phyloP scores from a whole-genome alignment of 176 grass and related monocot species.

The Panicum miliaceum region DNA sequence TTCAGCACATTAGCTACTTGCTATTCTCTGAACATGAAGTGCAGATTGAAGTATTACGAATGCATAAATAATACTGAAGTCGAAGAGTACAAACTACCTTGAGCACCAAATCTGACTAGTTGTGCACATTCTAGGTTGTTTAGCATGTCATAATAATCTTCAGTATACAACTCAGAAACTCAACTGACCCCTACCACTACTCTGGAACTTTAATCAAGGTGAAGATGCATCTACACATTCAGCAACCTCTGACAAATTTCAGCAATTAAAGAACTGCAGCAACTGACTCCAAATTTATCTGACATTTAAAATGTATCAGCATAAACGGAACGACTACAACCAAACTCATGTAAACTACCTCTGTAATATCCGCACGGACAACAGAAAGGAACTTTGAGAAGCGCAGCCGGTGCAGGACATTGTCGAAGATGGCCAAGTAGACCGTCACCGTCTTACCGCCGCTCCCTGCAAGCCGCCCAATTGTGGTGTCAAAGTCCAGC shows the following conservation, averaged over 20 bases:
- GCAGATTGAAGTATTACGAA: slow-evolving; percentile 5
- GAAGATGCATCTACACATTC: slow-evolving; percentile 26
- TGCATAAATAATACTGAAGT: neutral
- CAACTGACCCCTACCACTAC: neutral
- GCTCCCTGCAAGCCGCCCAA: slow-evolving; percentile 41
- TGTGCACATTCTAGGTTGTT: neutral
- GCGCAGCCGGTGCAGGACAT: slow-evolving; percentile 70
- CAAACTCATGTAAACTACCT: slow-evolving; percentile 34
- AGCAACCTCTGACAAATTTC: neutral
- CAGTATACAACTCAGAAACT: neutral
- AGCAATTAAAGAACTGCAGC: slow-evolving; percentile 26
- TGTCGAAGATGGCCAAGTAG: slow-evolving; percentile 77
- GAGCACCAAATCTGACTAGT: neutral
- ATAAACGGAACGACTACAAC: neutral
- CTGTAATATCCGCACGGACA: slow-evolving; percentile 55
- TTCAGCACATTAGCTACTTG: slow-evolving; percentile 1
- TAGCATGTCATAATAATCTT: neutral
- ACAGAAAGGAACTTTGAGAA: slow-evolving; percentile 83
- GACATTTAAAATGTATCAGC: slow-evolving; percentile 14
- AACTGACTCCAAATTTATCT: neutral
- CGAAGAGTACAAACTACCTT: neutral
- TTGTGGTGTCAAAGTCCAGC: neutral
- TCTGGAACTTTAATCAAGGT: slow-evolving; percentile 15
- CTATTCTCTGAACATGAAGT: neutral
- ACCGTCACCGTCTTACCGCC: slow-evolving; percentile 49